These are phyloP conservation scores for Taphrina confusa DNA, from an alignment of 1,139 yeast genomes.

Conservation along the genomic window DNA sequence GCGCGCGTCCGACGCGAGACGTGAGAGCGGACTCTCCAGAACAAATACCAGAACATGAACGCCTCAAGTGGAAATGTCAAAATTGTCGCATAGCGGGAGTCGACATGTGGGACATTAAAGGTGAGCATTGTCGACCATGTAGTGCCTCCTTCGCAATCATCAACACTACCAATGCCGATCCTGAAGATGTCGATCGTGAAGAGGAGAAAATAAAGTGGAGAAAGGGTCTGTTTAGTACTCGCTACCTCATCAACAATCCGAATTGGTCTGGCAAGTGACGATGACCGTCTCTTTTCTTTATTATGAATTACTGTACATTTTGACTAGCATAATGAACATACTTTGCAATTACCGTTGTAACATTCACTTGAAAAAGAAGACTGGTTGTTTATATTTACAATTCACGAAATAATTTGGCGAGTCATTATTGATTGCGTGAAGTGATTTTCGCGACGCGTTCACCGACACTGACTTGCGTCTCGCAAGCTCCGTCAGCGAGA, in stretches of 20 bases:
- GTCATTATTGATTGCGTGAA: not conserved
- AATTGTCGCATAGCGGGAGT: conserved; percentile 37
- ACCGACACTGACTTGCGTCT: conserved; percentile 14
- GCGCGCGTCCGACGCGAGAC: conserved; percentile 32
- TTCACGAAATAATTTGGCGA: not conserved
- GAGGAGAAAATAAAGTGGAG: conserved; percentile 22
- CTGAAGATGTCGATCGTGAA: not conserved
- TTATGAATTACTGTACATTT: not conserved
- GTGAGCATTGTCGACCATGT: conserved; percentile 29
- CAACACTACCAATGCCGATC: not conserved
- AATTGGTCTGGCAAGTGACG: conserved; percentile 9
- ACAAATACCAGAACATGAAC: conserved; percentile 34
- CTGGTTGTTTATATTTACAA: not conserved
- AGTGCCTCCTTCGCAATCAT: not conserved
- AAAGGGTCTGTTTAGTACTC: conserved; percentile 23
- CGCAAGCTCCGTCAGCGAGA: not conserved
- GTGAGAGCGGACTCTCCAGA: conserved; percentile 30
- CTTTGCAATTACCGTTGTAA: not conserved
- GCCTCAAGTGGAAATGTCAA: conserved; percentile 37
- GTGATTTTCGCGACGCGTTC: conserved; percentile 8
- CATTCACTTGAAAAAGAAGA: not conserved
- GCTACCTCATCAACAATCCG: conserved; percentile 29
- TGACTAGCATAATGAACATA: not conserved
- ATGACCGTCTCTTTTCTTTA: not conserved
- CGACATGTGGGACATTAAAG: conserved; percentile 37